Evolutionary conservation across 108 stramenopile species (phyloP).

Genomic region (Nitzschia palea): DNA sequence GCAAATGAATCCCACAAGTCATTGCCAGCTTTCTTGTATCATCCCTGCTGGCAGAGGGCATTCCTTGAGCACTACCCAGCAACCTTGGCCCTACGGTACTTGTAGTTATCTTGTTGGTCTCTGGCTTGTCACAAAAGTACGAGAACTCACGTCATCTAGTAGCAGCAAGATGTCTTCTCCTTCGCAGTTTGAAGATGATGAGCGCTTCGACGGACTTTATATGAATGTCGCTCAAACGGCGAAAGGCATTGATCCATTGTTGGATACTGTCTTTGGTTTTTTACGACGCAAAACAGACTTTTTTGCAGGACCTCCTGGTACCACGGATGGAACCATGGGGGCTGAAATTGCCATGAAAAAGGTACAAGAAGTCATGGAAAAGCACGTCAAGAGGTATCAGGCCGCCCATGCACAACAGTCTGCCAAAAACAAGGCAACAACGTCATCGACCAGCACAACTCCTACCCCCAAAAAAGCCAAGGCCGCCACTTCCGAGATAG

Average conservation of each 20-base stretch:
- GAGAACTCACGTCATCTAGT: too few species aligned
- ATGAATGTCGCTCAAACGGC: conserved; percentile 93
- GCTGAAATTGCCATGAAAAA: conserved; percentile 60
- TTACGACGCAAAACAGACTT: conserved; percentile 99
- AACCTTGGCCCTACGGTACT: too few species aligned
- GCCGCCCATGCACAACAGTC: conserved; percentile 35
- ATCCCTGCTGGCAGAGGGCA: too few species aligned
- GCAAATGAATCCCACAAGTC: too few species aligned
- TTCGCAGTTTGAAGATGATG: conserved; percentile 69
- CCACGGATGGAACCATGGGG: conserved; percentile 18
- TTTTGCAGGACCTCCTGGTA: conserved; percentile 77
- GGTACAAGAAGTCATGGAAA: conserved; percentile 75
- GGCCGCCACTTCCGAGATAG: not conserved
- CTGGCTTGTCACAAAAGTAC: too few species aligned
- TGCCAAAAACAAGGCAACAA: conserved; percentile 7
- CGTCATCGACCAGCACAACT: not conserved
- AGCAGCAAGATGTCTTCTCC: too few species aligned
- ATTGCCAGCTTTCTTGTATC: too few species aligned
- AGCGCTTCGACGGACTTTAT: conserved; percentile 97
- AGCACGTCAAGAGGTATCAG: conserved; percentile 67
- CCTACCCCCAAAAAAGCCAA: conserved; percentile 1
- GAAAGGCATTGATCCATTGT: conserved; percentile 95
- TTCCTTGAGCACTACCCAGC: too few species aligned
- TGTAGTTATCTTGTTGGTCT: too few species aligned
- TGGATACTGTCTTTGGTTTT: conserved; percentile 97